A percentile compares a stretch with the other conserved stretches of the same genome.
Conservation (phyloP, 768 basidiomycete species). For the Mycena maculata region DNA sequence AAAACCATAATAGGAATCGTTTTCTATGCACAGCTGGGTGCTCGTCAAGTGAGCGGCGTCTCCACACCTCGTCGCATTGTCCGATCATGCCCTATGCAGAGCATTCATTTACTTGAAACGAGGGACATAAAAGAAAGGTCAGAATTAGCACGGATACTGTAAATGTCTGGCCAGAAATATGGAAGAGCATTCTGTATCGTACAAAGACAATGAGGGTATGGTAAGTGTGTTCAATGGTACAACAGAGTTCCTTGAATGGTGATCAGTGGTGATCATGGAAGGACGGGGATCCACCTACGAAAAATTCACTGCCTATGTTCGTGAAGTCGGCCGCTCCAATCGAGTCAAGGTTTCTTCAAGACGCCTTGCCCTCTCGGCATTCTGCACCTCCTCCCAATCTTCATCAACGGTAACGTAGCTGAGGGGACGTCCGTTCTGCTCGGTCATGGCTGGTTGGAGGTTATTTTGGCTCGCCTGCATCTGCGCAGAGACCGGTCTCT, state of each 20-base stretch:
- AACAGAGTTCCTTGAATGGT: background rate
- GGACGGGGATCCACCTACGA: background rate
- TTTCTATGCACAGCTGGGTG: too few species aligned
- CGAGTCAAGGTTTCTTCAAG: slow-evolving; percentile 68
- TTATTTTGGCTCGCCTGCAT: slow-evolving; percentile 43
- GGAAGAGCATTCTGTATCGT: slow-evolving; percentile 13
- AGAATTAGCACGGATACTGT: slow-evolving; percentile 22
- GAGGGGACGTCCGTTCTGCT: slow-evolving; percentile 54
- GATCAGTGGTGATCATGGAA: background rate
- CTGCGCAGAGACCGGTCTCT: slow-evolving; percentile 55
- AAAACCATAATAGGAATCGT: too few species aligned
- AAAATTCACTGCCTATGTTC: background rate
- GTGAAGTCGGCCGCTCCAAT: slow-evolving; percentile 48
- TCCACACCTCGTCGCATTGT: too few species aligned
- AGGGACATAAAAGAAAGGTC: background rate
- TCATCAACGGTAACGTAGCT: slow-evolving; percentile 68
- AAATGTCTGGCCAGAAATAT: slow-evolving; percentile 1
- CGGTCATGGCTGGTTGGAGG: slow-evolving; percentile 21
- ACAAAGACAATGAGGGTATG: slow-evolving; percentile 19
- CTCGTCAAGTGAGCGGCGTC: too few species aligned
- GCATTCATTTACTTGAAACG: too few species aligned
- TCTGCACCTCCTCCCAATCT: slow-evolving; percentile 65
- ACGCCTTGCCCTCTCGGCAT: slow-evolving; percentile 62
- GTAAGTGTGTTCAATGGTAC: slow-evolving; percentile 13
- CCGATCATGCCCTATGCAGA: too few species aligned